phyloP scores from a whole-genome alignment of 441 rosid genomes.

The Populus hybrid region DNA sequence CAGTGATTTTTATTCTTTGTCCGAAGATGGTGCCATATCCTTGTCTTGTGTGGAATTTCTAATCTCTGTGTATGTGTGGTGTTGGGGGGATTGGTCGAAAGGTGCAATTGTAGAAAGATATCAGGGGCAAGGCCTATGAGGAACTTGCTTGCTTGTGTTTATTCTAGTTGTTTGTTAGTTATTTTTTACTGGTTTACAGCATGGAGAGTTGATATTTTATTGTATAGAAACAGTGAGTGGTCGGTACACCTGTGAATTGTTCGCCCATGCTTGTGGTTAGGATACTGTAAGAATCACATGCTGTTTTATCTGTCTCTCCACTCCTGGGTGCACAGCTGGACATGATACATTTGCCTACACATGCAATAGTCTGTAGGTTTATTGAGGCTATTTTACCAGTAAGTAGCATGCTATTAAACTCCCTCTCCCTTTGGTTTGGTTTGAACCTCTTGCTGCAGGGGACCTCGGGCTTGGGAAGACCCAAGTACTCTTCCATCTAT shows the following conservation, averaged over 20 bases:
- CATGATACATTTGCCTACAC: not conserved
- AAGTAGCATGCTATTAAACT: not conserved
- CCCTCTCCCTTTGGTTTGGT: not conserved
- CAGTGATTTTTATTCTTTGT: too few relatives aligned
- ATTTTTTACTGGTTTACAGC: too few relatives aligned
- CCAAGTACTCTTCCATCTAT: constrained; percentile 52
- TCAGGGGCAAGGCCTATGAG: too few relatives aligned
- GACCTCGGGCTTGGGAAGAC: constrained; percentile 87
- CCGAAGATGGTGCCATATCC: too few relatives aligned
- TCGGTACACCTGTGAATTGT: not conserved
- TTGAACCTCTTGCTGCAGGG: constrained; percentile 30
- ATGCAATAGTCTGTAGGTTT: not conserved
- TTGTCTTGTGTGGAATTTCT: too few relatives aligned
- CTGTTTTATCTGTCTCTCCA: too few relatives aligned
- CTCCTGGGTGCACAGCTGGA: too few relatives aligned
- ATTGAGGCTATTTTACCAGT: not conserved
- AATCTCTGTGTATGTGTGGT: too few relatives aligned
- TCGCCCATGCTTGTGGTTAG: not conserved
- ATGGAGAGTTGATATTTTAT: not conserved
- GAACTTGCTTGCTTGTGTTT: too few relatives aligned
- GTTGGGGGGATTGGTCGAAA: too few relatives aligned
- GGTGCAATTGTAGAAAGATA: too few relatives aligned
- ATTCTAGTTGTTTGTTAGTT: too few relatives aligned
- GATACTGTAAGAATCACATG: not conserved
- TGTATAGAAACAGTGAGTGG: not conserved